phyloP scores from a whole-genome alignment of 345 rosid species.

The Brassica nigra region DNA sequence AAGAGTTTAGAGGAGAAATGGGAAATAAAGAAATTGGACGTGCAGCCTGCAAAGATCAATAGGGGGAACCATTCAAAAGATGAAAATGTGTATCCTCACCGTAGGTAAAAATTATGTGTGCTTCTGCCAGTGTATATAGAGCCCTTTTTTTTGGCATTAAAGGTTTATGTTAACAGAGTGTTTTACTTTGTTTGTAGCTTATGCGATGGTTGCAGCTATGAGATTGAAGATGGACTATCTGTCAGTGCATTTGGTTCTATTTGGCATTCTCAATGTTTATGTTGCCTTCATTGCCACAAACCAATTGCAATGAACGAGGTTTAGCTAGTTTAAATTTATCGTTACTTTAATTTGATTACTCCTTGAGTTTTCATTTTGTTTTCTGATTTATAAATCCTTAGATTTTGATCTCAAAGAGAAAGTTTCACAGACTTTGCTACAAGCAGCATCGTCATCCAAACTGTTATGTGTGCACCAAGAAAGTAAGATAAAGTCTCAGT shows the following conservation, averaged over 20 bases:
- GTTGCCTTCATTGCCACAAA: constrained; percentile 56
- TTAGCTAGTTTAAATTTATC: background rate
- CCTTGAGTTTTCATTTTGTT: background rate
- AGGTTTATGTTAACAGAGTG: no score
- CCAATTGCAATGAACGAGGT: constrained; percentile 74
- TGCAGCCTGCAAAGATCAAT: background rate
- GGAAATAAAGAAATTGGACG: background rate
- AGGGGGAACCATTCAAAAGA: background rate
- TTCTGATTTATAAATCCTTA: background rate
- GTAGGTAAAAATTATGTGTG: background rate
- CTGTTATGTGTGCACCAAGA: constrained; percentile 18
- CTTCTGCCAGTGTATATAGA: no score
- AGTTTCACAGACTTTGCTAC: constrained; percentile 22
- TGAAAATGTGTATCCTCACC: background rate
- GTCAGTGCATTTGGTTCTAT: no score
- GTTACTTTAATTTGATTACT: background rate
- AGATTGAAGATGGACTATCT: no score
- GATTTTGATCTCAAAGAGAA: constrained; percentile 13
- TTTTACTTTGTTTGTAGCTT: no score
- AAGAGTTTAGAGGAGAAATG: background rate
- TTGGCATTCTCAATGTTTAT: no score
- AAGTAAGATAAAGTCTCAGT: background rate
- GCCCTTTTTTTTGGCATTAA: no score
- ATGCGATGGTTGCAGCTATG: no score
- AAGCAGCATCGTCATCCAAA: background rate